phyloP scores from a whole-genome alignment of 106 monocot species.

The Dioscorea dumetorum region DNA sequence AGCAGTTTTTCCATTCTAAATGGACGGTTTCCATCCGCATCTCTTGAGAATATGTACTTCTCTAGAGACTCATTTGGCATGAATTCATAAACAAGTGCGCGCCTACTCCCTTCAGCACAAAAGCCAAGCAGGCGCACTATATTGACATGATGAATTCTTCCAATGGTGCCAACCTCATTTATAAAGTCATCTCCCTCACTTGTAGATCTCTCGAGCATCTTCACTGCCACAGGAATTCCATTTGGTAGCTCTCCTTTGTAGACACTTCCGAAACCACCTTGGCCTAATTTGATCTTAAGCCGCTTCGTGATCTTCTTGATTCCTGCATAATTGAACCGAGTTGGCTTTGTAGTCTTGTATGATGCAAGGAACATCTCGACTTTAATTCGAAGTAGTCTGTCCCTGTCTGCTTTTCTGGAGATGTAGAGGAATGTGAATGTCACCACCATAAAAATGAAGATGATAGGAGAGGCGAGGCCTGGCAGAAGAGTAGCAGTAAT shows the following conservation, averaged over 20 bases:
- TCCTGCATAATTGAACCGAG: conserved; percentile 2
- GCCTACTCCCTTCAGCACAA: conserved; percentile 4
- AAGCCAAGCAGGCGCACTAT: conserved; percentile 13
- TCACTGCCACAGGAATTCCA: conserved; percentile 15
- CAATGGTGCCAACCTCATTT: conserved; percentile 16
- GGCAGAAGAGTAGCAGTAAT: not conserved
- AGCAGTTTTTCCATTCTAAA: not conserved
- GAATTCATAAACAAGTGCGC: conserved; percentile 19
- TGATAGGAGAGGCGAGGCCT: not conserved
- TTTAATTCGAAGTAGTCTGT: not conserved
- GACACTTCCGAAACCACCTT: conserved; percentile 18
- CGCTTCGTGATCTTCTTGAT: conserved; percentile 9
- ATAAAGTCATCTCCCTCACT: conserved; percentile 15
- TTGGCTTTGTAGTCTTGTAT: conserved; percentile 8
- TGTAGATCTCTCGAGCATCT: not conserved
- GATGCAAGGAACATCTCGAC: conserved; percentile 1
- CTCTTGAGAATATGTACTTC: conserved; percentile 9
- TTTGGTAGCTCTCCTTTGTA: conserved; percentile 15
- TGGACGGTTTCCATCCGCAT: not conserved
- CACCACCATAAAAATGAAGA: not conserved
- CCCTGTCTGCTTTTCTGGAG: not conserved
- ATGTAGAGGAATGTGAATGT: not conserved
- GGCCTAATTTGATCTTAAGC: conserved; percentile 7
- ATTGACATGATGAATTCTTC: conserved; percentile 13
- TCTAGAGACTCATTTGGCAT: conserved; percentile 13